Percentiles rank a stretch among this genome's conserved stretches.
Conservation (phyloP, 345 rosid genomes). For the Melaleuca quinquenervia region DNA sequence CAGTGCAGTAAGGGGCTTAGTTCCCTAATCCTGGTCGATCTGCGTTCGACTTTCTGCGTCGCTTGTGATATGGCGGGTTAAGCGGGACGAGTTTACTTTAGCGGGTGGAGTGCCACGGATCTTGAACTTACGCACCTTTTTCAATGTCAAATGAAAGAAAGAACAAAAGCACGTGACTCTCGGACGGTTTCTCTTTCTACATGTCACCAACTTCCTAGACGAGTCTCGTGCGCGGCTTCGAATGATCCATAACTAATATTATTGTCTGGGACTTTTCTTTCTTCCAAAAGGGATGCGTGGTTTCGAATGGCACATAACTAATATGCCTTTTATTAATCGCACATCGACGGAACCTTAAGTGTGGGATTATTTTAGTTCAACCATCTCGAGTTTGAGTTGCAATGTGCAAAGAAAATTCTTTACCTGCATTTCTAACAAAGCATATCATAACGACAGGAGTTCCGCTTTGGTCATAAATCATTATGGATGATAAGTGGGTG, state of each 20-base stretch:
- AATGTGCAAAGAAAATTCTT: too few relatives aligned
- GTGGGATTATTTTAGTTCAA: too few relatives aligned
- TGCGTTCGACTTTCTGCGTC: background rate
- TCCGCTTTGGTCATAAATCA: background rate
- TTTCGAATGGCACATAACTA: too few relatives aligned
- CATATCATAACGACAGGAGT: background rate
- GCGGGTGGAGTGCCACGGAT: background rate
- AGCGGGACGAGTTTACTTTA: background rate
- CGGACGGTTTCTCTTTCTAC: background rate
- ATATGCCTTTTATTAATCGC: too few relatives aligned
- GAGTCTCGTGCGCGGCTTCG: background rate
- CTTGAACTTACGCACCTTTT: background rate
- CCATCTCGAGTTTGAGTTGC: too few relatives aligned
- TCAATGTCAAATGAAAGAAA: background rate
- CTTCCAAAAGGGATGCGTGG: background rate
- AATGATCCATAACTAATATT: background rate
- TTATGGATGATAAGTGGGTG: background rate
- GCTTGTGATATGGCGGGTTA: too few relatives aligned
- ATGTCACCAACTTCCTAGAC: background rate
- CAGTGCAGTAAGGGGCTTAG: background rate
- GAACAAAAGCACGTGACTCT: background rate
- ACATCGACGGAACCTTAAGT: too few relatives aligned
- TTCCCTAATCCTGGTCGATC: background rate
- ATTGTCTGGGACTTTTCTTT: background rate
- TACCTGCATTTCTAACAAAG: background rate